Percentiles rank a stretch among this genome's conserved stretches.
Conservation (phyloP, 768 basidiomycete species). For the Leccinum olivaceopallidum region DNA sequence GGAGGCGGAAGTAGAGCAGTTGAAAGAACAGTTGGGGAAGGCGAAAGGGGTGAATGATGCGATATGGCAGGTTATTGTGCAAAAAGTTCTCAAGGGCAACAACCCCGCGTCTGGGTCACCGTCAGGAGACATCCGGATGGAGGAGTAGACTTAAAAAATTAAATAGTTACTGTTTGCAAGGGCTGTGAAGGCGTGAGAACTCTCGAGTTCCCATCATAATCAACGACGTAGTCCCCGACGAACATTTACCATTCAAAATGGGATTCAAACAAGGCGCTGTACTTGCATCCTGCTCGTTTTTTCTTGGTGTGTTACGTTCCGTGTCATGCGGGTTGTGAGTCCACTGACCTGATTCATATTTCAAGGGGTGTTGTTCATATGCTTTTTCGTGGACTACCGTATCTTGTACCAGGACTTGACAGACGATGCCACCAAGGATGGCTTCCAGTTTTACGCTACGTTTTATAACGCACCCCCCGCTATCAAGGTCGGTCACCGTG, state of each 20-base stretch:
- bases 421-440: constrained; percentile 67
- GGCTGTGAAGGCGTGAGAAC: constrained; percentile 29
- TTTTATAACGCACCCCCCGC: constrained; percentile 93
- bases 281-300: constrained; percentile 84
- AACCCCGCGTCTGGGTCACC: neutral
- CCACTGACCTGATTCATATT: neutral
- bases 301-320: constrained; percentile 63
- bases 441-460: constrained; percentile 86
- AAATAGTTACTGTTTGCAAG: neutral
- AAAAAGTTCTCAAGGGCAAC: constrained; percentile 46
- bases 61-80: constrained; percentile 90
- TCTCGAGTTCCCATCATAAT: neutral
- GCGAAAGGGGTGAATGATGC: constrained; percentile 91
- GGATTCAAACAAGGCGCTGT: constrained; percentile 91
- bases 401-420: constrained; percentile 72
- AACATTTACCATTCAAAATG: constrained; percentile 45
- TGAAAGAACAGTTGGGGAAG: constrained; percentile 72
- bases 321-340: constrained; percentile 17
- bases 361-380: constrained; percentile 78
- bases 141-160: constrained; percentile 6
- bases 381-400: constrained; percentile 85
- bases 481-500: constrained; percentile 67
- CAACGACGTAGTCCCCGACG: neutral
- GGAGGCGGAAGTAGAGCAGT: constrained; percentile 64
- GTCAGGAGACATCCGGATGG: constrained; percentile 11